These are phyloP conservation scores for Pestalotiopsis sp. DNA, from an alignment of 2,329 filamentous ascomycete genomes.

Conservation along the genomic window DNA sequence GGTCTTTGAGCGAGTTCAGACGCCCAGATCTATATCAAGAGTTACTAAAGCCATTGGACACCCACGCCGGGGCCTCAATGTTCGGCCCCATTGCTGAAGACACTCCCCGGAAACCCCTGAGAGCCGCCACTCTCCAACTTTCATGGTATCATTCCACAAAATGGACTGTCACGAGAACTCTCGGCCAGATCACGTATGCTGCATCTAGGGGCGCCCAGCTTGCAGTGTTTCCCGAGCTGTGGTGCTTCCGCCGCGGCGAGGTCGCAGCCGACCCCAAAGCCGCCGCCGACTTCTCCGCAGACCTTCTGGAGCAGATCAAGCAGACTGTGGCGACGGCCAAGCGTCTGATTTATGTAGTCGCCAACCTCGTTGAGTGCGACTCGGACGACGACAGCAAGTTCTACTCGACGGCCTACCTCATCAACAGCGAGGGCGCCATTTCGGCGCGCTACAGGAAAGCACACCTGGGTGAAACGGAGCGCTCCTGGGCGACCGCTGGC, in stretches of 20 bases:
- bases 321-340: background rate
- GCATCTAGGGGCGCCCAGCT: background rate
- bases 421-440: background rate
- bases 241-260: background rate
- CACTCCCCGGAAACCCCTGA: background rate
- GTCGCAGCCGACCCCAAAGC: background rate
- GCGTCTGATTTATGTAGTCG: background rate
- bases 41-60: background rate
- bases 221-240: background rate
- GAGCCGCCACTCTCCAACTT: background rate
- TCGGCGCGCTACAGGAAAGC: background rate
- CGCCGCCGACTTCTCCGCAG: background rate
- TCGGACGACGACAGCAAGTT: background rate
- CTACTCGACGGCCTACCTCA: slow-evolving; percentile 3
- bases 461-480: background rate
- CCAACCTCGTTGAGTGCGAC: background rate
- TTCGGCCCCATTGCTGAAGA: background rate
- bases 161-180: slow-evolving; percentile 1
- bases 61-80: background rate
- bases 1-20: background rate
- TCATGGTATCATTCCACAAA: slow-evolving; percentile 2
- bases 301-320: background rate
- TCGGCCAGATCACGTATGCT: background rate
- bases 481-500: background rate
- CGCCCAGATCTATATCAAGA: background rate